Evolutionary conservation across 164 flowering plant genomes (phyloP), one percentile per base, ranked within the genome.

Genomic region (Nymphaea colorata): DNA sequence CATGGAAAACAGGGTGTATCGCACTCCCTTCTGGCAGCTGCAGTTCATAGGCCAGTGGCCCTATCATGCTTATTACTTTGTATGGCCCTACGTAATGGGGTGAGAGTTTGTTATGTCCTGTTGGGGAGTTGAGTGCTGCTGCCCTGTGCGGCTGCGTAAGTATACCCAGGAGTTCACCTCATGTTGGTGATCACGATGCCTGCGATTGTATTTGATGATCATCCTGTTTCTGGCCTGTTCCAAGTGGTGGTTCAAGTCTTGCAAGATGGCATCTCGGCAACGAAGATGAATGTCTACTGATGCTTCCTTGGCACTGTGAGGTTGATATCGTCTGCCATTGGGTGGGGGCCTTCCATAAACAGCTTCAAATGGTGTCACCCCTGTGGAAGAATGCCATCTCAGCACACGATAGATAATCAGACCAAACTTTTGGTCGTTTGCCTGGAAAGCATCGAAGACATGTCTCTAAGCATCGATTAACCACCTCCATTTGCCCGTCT

Each of bases 1-100:
- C 70, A 59, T 67, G 70, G 25, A 68, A 68, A 42, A 68, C 43
- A 6, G 65, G 57, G 59, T 68, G 70, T n/a, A 68, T 61, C 12
- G 12, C 1, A 8, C 12, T 16, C 16, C 59, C 59, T 2, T 55
- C 59, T 10, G 59, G 10, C 59, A 55, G 59, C 6, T 44, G 41
- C 4, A 67, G 64, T 8, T 8, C 43, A 25, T 67, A 67, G 18
- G 70, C 59, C 7, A 68, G 41, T 5, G 6, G 43, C 41, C 47
- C 62, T 25, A 67, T 17, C 4, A 17, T 15, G 11, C 42, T 17
- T 10, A 42, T 41, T 10, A 67, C 45, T 16, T 41, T 55, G 59
- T 55, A 55, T 55, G 59, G 59, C 10, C 59, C 16, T 8, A 8
- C 10, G 16, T 55, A 55, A 8, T 16, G 10, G 12, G 59, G 16